Percentiles rank a stretch among this genome's conserved stretches.
These are phyloP conservation scores for Cunninghamia lanceolata DNA, from an alignment of 75 land plant species.

Conservation along the genomic window DNA sequence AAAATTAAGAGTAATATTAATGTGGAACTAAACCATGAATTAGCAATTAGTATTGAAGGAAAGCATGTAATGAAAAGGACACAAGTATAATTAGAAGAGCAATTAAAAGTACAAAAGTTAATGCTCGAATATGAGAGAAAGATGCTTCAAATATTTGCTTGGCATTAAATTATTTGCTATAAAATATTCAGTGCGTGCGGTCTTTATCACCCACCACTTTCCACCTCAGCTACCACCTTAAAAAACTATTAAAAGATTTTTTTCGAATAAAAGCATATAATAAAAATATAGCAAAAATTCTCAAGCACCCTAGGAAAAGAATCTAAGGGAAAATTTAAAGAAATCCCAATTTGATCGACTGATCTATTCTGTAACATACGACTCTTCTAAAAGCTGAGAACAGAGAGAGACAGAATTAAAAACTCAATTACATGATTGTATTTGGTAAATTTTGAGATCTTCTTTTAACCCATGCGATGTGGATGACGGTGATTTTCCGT, in stretches of 20 bases:
- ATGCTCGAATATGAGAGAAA: not conserved
- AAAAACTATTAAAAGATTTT: no score
- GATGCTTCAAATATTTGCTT: not conserved
- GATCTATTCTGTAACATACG: not conserved
- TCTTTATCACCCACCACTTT: not conserved
- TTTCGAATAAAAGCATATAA: no score
- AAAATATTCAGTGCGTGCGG: not conserved
- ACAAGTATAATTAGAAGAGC: no score
- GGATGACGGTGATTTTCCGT: not conserved
- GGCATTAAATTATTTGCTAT: no score
- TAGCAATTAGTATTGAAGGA: no score
- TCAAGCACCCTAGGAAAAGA: not conserved
- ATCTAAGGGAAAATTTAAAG: not conserved
- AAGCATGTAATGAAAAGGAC: no score
- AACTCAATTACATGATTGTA: not conserved
- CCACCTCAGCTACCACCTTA: no score
- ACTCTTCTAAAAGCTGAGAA: no score
- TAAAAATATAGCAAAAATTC: not conserved
- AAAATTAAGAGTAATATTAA: no score
- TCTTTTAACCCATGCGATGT: not conserved
- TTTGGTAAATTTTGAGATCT: not conserved
- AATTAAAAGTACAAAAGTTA: no score
- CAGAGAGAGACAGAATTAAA: not conserved
- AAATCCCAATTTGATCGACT: not conserved
- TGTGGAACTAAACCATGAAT: no score